Evolutionary conservation across 495 filamentous ascomycete species (phyloP).

Genomic region (Chaetomidium leptoderma): DNA sequence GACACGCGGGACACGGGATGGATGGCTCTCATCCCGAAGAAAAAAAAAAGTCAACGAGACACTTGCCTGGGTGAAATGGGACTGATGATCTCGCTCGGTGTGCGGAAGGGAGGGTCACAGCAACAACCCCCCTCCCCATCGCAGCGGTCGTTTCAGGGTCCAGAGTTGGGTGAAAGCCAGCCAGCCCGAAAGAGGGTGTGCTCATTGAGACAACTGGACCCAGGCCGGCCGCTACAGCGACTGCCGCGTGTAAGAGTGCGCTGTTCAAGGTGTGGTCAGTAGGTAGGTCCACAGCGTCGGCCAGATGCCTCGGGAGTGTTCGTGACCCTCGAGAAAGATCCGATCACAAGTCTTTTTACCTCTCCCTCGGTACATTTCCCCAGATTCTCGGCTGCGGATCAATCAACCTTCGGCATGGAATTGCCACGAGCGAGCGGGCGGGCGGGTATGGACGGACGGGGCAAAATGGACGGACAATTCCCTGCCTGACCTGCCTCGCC

Average conservation of each 20-base stretch:
- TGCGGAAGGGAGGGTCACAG: constrained; percentile 2
- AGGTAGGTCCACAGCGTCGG: background rate
- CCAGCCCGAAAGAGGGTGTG: constrained; percentile 13
- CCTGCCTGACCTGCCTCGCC: background rate
- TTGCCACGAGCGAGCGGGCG: constrained; percentile 1
- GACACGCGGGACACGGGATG: constrained; percentile 5
- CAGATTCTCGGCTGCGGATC: constrained; percentile 15
- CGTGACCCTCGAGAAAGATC: background rate
- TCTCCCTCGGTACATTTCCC: background rate
- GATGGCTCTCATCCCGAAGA: background rate
- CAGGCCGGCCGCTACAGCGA: constrained; percentile 12
- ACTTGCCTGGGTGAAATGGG: background rate
- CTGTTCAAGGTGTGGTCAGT: constrained; percentile 9
- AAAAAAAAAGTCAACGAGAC: background rate
- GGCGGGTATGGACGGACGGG: constrained; percentile 2
- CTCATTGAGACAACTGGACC: constrained; percentile 18
- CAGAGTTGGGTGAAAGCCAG: background rate
- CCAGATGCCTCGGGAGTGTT: background rate
- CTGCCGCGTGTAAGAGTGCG: constrained; percentile 19
- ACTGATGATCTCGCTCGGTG: constrained; percentile 5
- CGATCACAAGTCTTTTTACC: constrained; percentile 6
- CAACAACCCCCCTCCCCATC: background rate
- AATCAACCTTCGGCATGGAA: background rate
- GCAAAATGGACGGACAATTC: background rate
- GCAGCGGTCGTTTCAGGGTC: constrained; percentile 17